Conservation (phyloP, 768 basidiomycete species). For the Tylopilus sp. region DNA sequence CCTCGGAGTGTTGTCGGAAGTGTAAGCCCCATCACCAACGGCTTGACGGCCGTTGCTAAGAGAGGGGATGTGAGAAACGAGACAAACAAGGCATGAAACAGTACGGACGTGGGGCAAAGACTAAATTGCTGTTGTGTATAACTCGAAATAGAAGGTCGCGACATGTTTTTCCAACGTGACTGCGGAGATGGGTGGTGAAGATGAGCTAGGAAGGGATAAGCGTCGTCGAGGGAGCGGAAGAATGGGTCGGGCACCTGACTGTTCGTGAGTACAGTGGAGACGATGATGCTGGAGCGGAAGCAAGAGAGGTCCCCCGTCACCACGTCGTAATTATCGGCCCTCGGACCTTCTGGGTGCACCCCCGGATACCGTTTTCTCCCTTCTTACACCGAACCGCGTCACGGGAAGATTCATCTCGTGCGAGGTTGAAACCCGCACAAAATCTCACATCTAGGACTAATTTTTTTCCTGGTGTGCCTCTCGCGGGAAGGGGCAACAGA, state of each 20-base stretch:
- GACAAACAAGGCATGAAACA: not conserved
- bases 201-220: slow-evolving; percentile 5
- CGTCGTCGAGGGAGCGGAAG: not conserved
- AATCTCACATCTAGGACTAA: too few species aligned
- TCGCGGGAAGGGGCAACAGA: not conserved
- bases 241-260: slow-evolving; percentile 3
- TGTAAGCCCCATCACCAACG: slow-evolving; percentile 96
- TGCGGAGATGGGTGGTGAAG: slow-evolving; percentile 12
- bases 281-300: slow-evolving; percentile 9
- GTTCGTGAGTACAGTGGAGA: not conserved
- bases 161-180: slow-evolving; percentile 88
- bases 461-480: not conserved
- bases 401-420: not conserved
- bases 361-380: slow-evolving; percentile 13
- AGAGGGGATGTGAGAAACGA: slow-evolving; percentile 12
- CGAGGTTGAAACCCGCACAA: too few species aligned
- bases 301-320: slow-evolving; percentile 4
- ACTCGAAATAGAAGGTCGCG: slow-evolving; percentile 70
- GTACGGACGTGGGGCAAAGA: slow-evolving; percentile 87
- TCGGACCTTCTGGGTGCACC: slow-evolving; percentile 8
- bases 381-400: not conserved
- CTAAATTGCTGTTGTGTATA: slow-evolving; percentile 77
- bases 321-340: not conserved
- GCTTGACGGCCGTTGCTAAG: slow-evolving; percentile 89
- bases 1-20: slow-evolving; percentile 71